A percentile compares a stretch with the other conserved stretches of the same genome.
Conservation (phyloP, 768 basidiomycete species). For the Saitozyma podzolica region DNA sequence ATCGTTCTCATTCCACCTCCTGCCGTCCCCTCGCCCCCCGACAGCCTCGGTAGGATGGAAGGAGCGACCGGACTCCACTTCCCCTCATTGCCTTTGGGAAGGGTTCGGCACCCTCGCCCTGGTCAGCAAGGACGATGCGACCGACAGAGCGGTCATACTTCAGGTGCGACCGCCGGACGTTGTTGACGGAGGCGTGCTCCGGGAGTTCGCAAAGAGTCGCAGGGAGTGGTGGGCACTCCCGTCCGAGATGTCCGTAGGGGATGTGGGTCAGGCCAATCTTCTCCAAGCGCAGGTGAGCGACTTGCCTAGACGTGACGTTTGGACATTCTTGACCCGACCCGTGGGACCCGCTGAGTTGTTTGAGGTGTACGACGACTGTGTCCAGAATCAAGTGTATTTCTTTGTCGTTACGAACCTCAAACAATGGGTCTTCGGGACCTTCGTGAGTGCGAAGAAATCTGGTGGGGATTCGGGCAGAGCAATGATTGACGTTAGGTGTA, state of each 20-base stretch:
- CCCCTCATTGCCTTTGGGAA: constrained; percentile 36
- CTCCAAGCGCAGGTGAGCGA: constrained; percentile 45
- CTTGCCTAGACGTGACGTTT: background rate
- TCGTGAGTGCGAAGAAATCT: constrained; percentile 31
- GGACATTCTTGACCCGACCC: background rate
- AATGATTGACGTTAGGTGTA: constrained; percentile 12
- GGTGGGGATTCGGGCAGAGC: background rate
- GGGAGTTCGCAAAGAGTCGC: constrained; percentile 36
- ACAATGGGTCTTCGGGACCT: constrained; percentile 50
- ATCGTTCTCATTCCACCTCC: constrained; percentile 45
- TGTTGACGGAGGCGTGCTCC: constrained; percentile 34
- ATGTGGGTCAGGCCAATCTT: constrained; percentile 49
- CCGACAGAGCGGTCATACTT: constrained; percentile 44
- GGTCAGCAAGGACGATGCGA: constrained; percentile 37
- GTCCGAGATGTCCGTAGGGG: constrained; percentile 36
- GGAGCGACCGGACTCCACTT: background rate
- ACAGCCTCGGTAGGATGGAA: background rate
- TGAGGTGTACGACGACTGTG: constrained; percentile 47
- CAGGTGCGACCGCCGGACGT: constrained; percentile 46
- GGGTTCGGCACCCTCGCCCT: constrained; percentile 48
- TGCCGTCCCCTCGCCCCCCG: constrained; percentile 30
- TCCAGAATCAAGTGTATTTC: constrained; percentile 48
- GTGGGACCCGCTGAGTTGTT: background rate
- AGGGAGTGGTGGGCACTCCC: constrained; percentile 41
- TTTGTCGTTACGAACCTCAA: constrained; percentile 50